Conservation (phyloP, 2,329 filamentous ascomycete genomes). For the Chaetomium sp. region DNA sequence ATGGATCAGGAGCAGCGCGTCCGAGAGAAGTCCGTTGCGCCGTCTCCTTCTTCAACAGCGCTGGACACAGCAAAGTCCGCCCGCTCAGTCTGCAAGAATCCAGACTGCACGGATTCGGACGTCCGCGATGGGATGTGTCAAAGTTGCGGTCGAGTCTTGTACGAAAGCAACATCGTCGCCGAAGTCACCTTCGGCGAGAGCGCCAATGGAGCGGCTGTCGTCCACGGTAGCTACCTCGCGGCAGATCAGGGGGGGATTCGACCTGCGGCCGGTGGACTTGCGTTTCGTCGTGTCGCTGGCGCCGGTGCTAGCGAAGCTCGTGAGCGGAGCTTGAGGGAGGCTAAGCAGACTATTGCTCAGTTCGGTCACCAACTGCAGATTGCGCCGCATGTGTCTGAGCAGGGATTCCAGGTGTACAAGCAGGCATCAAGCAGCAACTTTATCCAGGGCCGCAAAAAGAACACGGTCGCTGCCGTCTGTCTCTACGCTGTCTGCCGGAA, state of each 20-base stretch:
- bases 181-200: conserved; percentile 90
- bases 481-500: conserved; percentile 84
- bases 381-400: conserved; percentile 56
- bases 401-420: conserved; percentile 68
- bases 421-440: conserved; percentile 69
- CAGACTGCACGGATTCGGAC: conserved; percentile 51
- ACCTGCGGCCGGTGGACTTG: conserved; percentile 49
- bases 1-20: conserved; percentile 23
- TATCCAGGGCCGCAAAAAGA: conserved; percentile 76
- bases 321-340: conserved; percentile 55
- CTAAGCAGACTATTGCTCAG: conserved; percentile 53
- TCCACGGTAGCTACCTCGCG: conserved; percentile 83
- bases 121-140: conserved; percentile 66
- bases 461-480: conserved; percentile 82
- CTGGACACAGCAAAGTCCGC: conserved; percentile 26
- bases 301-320: conserved; percentile 51
- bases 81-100: conserved; percentile 51
- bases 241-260: conserved; percentile 79
- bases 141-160: conserved; percentile 76
- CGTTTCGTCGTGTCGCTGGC: conserved; percentile 49
- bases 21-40: conserved; percentile 19
- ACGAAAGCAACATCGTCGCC: conserved; percentile 82
- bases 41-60: conserved; percentile 5
- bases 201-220: conserved; percentile 75
- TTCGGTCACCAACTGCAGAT: conserved; percentile 55